These are phyloP conservation scores for Datura wrightii DNA, from an alignment of 257 asterid genomes.

Conservation along the genomic window DNA sequence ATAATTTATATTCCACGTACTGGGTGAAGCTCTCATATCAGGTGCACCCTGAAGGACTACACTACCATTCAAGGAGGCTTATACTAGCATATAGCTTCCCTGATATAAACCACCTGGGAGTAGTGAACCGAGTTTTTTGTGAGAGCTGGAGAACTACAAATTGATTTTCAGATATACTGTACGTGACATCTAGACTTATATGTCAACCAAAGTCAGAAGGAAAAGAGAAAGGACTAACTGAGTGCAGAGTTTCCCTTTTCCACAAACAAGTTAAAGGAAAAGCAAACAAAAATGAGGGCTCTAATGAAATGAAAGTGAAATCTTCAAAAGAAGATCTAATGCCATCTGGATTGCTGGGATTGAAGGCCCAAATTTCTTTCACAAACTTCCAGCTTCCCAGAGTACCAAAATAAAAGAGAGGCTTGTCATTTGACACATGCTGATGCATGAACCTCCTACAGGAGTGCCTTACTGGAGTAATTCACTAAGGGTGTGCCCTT, in stretches of 20 bases:
- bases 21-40: not conserved
- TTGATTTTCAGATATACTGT: not conserved
- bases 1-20: constrained; percentile 18
- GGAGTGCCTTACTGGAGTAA: constrained; percentile 1
- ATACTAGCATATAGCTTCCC: constrained; percentile 20
- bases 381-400: not conserved
- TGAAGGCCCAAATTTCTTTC: constrained; percentile 12
- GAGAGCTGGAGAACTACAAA: constrained; percentile 3
- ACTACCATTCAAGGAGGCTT: not conserved
- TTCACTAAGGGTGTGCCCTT: constrained; percentile 12
- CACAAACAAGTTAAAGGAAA: not conserved
- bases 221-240: not conserved
- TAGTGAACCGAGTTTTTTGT: not conserved
- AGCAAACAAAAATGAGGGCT: not conserved
- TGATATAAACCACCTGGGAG: not conserved
- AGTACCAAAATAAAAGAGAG: not conserved
- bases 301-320: not conserved
- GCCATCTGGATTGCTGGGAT: not conserved
- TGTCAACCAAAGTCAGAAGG: not conserved
- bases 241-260: not conserved
- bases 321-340: not conserved
- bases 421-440: not conserved
- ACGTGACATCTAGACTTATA: not conserved
- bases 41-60: constrained; percentile 10
- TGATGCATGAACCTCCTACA: not conserved